A percentile compares a stretch with the other conserved stretches of the same genome.
Evolutionary conservation across 2,329 filamentous ascomycete genomes (phyloP).

Genomic region (Cytospora paraplurivora): DNA sequence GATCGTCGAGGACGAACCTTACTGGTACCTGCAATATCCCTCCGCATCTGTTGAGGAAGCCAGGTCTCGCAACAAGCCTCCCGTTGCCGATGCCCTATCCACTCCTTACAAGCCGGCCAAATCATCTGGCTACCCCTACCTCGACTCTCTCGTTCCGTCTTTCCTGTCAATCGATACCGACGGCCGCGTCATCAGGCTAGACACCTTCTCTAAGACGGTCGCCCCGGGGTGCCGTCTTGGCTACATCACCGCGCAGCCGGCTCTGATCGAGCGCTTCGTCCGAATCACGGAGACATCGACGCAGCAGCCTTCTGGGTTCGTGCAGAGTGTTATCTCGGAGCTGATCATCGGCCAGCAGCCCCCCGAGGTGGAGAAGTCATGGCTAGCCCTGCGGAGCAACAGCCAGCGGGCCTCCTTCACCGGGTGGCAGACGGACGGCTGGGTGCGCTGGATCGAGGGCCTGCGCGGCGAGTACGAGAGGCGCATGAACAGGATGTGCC

Average conservation of each 20-base stretch:
- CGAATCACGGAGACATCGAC: constrained; percentile 78
- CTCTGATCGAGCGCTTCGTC: constrained; percentile 70
- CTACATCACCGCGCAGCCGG: constrained; percentile 86
- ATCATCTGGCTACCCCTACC: constrained; percentile 69
- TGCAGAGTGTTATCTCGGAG: constrained; percentile 79
- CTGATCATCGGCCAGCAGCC: constrained; percentile 72
- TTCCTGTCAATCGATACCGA: constrained; percentile 81
- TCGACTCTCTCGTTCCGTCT: constrained; percentile 82
- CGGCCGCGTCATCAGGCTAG: constrained; percentile 84
- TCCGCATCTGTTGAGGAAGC: constrained; percentile 61
- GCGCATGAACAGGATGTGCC: constrained; percentile 80
- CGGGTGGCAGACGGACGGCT: constrained; percentile 80
- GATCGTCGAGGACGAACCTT: constrained; percentile 92
- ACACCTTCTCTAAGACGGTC: constrained; percentile 93
- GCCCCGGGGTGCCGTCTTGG: constrained; percentile 88
- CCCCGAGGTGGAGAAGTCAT: constrained; percentile 46
- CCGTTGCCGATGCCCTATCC: constrained; percentile 37
- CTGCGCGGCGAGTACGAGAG: constrained; percentile 82
- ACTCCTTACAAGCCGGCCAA: constrained; percentile 38
- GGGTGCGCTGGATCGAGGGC: constrained; percentile 88
- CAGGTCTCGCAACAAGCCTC: constrained; percentile 46
- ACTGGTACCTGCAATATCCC: constrained; percentile 92
- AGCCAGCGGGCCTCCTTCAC: constrained; percentile 51
- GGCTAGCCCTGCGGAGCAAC: constrained; percentile 47
- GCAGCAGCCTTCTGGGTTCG: constrained; percentile 86